Evolutionary conservation across 106 monocot genomes (phyloP).

Genomic region (Acorus calamus): DNA sequence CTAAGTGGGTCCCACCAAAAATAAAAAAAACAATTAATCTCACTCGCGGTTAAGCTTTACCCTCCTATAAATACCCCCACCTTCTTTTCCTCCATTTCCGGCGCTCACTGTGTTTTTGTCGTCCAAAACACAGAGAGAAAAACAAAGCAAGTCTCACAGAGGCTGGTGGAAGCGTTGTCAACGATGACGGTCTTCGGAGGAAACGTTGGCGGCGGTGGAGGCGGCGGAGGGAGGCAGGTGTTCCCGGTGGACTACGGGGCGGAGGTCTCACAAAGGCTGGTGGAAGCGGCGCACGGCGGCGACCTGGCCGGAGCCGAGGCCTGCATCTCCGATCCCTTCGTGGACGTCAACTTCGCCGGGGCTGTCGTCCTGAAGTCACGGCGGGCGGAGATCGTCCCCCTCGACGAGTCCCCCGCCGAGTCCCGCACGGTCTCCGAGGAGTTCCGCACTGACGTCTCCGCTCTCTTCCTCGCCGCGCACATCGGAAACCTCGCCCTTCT

Average conservation of each 20-base stretch:
- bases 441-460: constrained; percentile 55
- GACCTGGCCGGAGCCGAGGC: constrained; percentile 33
- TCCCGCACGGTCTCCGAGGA: constrained; percentile 47
- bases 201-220: constrained; percentile 7
- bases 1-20: too few relatives aligned
- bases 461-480: constrained; percentile 87
- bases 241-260: constrained; percentile 28
- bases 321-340: constrained; percentile 30
- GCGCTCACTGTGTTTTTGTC: constrained; percentile 23
- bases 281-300: constrained; percentile 55
- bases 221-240: constrained; percentile 21
- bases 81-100: not conserved
- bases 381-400: constrained; percentile 35
- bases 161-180: too few relatives aligned
- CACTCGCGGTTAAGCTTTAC: too few relatives aligned
- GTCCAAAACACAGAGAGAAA: not conserved
- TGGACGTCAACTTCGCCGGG: constrained; percentile 78
- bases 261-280: constrained; percentile 51
- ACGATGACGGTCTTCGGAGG: constrained; percentile 21
- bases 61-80: too few relatives aligned
- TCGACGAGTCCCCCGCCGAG: constrained; percentile 58
- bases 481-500: constrained; percentile 48
- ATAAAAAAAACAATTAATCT: too few relatives aligned
- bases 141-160: too few relatives aligned
- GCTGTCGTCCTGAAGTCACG: constrained; percentile 40